Evolutionary conservation across 2,329 filamentous ascomycete species (phyloP).

Genomic region (Nannizzia gypsea): DNA sequence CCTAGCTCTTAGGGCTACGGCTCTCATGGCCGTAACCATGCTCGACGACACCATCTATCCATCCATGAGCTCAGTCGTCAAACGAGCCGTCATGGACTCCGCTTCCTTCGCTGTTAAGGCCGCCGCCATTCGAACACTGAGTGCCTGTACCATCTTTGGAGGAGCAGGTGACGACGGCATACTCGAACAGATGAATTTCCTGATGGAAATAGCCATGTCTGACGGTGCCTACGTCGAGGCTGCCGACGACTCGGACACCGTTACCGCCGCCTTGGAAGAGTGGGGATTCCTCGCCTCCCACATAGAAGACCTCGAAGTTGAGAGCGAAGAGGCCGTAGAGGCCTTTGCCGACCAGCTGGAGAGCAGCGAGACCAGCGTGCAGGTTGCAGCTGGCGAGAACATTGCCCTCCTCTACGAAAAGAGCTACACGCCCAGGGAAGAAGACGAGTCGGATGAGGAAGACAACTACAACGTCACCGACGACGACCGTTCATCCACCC

Average conservation of each 20-base stretch:
- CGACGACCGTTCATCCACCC: slow-evolving; percentile 28
- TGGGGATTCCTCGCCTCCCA: slow-evolving; percentile 74
- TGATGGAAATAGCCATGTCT: slow-evolving; percentile 66
- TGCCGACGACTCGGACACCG: slow-evolving; percentile 56
- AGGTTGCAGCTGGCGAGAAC: slow-evolving; percentile 65
- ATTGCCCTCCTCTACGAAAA: slow-evolving; percentile 77
- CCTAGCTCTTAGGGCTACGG: slow-evolving; percentile 59
- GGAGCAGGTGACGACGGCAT: slow-evolving; percentile 58
- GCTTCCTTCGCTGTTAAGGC: slow-evolving; percentile 53
- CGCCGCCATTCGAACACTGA: slow-evolving; percentile 60
- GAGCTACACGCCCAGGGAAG: slow-evolving; percentile 47
- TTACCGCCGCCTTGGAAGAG: slow-evolving; percentile 61
- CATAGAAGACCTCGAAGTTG: slow-evolving; percentile 59
- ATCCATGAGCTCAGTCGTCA: slow-evolving; percentile 46
- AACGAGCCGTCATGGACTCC: slow-evolving; percentile 54
- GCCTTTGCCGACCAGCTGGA: slow-evolving; percentile 78
- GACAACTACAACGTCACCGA: slow-evolving; percentile 35
- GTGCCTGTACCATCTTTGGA: slow-evolving; percentile 61
- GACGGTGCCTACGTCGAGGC: slow-evolving; percentile 65
- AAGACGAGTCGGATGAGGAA: slow-evolving; percentile 42
- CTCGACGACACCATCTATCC: slow-evolving; percentile 57
- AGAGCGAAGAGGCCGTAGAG: slow-evolving; percentile 62
- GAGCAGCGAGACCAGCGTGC: slow-evolving; percentile 58
- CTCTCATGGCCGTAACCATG: slow-evolving; percentile 56
- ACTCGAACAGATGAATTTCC: slow-evolving; percentile 59